These are phyloP conservation scores for Stylosanthes scabra DNA, from an alignment of 331 rosid genomes.

Conservation along the genomic window DNA sequence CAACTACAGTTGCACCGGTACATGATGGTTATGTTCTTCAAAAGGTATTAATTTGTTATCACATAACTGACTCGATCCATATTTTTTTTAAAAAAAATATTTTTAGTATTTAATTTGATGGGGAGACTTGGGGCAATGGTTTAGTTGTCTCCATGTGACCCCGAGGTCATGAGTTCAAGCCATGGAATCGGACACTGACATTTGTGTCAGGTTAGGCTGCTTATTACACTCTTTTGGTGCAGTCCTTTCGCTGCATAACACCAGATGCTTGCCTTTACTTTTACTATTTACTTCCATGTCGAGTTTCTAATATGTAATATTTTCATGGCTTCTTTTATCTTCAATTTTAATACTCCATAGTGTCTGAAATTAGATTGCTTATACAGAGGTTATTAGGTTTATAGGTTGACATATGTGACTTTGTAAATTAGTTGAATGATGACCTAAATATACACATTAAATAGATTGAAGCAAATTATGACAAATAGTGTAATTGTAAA, in stretches of 20 bases:
- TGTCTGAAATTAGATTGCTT: background rate
- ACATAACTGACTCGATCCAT: constrained; percentile 29
- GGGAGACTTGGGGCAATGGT: no score
- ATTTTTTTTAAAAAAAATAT: background rate
- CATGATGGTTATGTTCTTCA: constrained; percentile 99
- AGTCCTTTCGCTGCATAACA: no score
- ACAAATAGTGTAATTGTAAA: constrained; percentile 18
- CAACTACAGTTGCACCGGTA: constrained; percentile 96
- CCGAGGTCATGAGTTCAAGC: no score
- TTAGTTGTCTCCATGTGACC: no score
- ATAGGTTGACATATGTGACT: constrained; percentile 6
- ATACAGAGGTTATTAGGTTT: constrained; percentile 7
- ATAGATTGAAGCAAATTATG: background rate
- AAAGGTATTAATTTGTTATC: constrained; percentile 59
- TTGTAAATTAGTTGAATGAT: constrained; percentile 7
- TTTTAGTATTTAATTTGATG: no score
- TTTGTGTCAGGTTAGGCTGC: no score
- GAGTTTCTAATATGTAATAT: constrained; percentile 8
- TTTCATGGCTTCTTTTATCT: constrained; percentile 8
- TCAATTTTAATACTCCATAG: background rate
- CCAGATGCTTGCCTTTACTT: background rate
- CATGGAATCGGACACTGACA: no score
- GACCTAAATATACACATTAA: background rate
- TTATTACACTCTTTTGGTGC: no score
- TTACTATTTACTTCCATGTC: constrained; percentile 31